Percentiles rank a stretch among this genome's conserved stretches.
Evolutionary conservation across 768 basidiomycete genomes (phyloP).

Genomic region (Mycena metata): DNA sequence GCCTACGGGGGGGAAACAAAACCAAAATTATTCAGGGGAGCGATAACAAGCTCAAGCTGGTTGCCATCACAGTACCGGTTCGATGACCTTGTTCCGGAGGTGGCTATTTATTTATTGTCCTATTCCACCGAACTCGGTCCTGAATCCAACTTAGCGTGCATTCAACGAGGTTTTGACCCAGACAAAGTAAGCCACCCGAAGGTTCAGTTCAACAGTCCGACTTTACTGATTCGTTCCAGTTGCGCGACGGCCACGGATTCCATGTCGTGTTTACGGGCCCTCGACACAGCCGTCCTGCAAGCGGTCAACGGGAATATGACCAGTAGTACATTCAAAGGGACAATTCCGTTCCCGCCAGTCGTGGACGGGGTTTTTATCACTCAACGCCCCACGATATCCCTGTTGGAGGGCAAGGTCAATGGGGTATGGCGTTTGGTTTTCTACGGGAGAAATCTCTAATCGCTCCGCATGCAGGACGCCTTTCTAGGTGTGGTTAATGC

Average conservation of each 20-base stretch:
- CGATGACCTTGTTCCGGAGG: too few relatives aligned
- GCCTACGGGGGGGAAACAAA: too few relatives aligned
- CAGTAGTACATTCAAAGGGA: constrained; percentile 49
- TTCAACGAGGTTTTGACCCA: constrained; percentile 40
- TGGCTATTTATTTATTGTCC: too few relatives aligned
- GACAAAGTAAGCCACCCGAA: constrained; percentile 34
- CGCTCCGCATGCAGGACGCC: constrained; percentile 34
- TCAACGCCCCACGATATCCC: constrained; percentile 49
- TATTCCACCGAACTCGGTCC: too few relatives aligned
- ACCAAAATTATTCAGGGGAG: too few relatives aligned
- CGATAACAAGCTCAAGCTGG: too few relatives aligned
- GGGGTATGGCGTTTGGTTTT: constrained; percentile 43
- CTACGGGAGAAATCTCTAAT: background rate
- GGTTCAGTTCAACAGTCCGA: background rate
- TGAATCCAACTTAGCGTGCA: constrained; percentile 27
- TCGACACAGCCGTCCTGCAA: constrained; percentile 41
- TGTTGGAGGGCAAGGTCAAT: constrained; percentile 45
- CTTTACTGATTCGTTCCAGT: constrained; percentile 28
- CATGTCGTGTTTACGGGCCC: constrained; percentile 39
- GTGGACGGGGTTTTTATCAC: constrained; percentile 52
- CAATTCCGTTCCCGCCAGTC: constrained; percentile 49
- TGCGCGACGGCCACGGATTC: constrained; percentile 38
- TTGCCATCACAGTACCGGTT: too few relatives aligned
- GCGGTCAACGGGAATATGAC: constrained; percentile 46
- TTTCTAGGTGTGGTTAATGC: constrained; percentile 46